Conservation (phyloP, 2,329 filamentous ascomycete genomes). For the Coniochaeta ligniaria region DNA sequence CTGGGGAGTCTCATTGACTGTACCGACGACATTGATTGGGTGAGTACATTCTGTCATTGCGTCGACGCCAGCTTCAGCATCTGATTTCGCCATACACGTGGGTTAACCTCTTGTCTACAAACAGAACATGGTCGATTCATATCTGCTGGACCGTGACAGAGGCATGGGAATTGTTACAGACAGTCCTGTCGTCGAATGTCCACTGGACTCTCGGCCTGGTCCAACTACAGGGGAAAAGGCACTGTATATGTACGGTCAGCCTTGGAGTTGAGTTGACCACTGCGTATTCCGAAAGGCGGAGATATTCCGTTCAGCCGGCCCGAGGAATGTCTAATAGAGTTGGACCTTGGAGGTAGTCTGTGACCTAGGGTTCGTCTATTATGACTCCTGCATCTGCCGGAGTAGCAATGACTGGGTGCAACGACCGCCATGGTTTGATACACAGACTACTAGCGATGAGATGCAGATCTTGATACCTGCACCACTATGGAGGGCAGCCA, state of each 20-base stretch:
- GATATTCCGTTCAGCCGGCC: background rate
- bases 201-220: background rate
- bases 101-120: background rate
- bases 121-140: constrained; percentile 1
- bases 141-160: background rate
- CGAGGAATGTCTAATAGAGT: background rate
- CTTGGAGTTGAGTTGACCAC: background rate
- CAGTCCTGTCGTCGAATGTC: background rate
- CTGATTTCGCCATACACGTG: too few relatives aligned
- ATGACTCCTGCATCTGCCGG: too few relatives aligned
- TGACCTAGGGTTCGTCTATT: too few relatives aligned
- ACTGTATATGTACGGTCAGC: background rate
- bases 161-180: background rate
- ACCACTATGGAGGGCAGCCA: too few relatives aligned
- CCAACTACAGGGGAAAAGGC: background rate
- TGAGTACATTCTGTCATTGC: background rate
- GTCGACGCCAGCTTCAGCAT: too few relatives aligned
- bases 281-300: background rate
- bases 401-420: too few relatives aligned
- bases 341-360: background rate
- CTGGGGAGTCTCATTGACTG: constrained; percentile 36
- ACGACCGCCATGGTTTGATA: too few relatives aligned
- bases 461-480: too few relatives aligned
- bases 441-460: too few relatives aligned
- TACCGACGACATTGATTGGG: constrained; percentile 37